Evolutionary conservation across 257 asterid genomes (phyloP).

Genomic region (Solanum virginianum): DNA sequence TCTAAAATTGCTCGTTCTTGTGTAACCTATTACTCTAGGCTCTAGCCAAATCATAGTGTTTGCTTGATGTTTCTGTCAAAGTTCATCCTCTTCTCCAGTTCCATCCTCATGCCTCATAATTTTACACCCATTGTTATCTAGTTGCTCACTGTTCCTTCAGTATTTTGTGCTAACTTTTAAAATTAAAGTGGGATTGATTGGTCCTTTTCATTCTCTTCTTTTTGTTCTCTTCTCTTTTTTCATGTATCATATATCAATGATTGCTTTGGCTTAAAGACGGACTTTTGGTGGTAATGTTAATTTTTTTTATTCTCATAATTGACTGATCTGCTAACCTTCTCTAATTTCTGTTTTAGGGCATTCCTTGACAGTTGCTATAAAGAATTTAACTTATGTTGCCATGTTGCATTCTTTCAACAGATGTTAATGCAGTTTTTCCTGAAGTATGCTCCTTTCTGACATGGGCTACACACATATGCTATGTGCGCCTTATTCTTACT

Average conservation of each 20-base stretch:
- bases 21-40: background rate
- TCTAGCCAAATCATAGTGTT: background rate
- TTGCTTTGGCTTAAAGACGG: background rate
- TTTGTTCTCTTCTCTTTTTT: background rate
- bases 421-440: constrained; percentile 1
- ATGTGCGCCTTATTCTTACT: background rate
- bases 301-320: background rate
- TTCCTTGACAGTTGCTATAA: constrained; percentile 1
- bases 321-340: constrained; percentile 1
- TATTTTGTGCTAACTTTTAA: background rate
- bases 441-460: background rate
- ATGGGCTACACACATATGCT: background rate
- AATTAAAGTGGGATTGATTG: background rate
- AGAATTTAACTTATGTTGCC: background rate
- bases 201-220: background rate
- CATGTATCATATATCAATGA: background rate
- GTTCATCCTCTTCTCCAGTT: background rate
- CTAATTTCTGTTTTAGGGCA: background rate
- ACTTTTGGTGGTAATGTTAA: background rate
- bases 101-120: background rate
- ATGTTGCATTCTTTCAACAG: constrained; percentile 1
- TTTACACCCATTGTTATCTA: background rate
- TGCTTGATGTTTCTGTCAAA: background rate
- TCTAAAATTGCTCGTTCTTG: background rate
- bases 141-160: background rate